These are phyloP conservation scores for Platanus orientalis DNA, from an alignment of 164 flowering plant genomes.

Conservation along the genomic window DNA sequence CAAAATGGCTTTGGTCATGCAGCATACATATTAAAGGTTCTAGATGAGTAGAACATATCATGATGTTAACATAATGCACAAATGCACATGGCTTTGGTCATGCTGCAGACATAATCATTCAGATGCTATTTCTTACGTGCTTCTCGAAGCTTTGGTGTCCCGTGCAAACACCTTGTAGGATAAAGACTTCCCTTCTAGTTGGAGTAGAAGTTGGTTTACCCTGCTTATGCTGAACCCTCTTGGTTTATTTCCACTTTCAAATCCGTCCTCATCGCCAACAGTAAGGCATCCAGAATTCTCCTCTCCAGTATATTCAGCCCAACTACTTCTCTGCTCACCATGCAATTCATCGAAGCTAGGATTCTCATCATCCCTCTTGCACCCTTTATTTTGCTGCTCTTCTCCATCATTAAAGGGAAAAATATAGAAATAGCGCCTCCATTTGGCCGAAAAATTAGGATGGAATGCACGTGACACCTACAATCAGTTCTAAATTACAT, in stretches of 20 bases:
- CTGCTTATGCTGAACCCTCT: conserved; percentile 44
- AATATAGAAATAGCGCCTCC: conserved; percentile 90
- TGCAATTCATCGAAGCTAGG: conserved; percentile 1
- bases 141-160: conserved; percentile 93
- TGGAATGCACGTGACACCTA: conserved; percentile 88
- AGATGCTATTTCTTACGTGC: conserved; percentile 45
- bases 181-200: conserved; percentile 75
- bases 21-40: too few relatives aligned
- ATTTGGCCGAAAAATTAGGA: conserved; percentile 93
- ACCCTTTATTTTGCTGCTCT: conserved; percentile 16
- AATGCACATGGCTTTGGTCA: background rate
- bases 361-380: conserved; percentile 11
- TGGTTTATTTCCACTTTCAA: conserved; percentile 47
- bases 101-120: background rate
- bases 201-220: conserved; percentile 59
- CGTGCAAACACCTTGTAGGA: conserved; percentile 94
- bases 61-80: background rate
- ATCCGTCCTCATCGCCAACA: conserved; percentile 19
- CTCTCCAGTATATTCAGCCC: conserved; percentile 19
- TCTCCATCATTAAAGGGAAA: conserved; percentile 59
- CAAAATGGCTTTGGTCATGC: too few relatives aligned
- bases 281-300: conserved; percentile 13
- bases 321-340: conserved; percentile 17
- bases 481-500: conserved; percentile 12
- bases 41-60: too few relatives aligned